Evolutionary conservation across 2,329 filamentous ascomycete genomes (phyloP), one percentile per base, ranked within the genome.

Genomic region (Aspergillus transmontanensis): DNA sequence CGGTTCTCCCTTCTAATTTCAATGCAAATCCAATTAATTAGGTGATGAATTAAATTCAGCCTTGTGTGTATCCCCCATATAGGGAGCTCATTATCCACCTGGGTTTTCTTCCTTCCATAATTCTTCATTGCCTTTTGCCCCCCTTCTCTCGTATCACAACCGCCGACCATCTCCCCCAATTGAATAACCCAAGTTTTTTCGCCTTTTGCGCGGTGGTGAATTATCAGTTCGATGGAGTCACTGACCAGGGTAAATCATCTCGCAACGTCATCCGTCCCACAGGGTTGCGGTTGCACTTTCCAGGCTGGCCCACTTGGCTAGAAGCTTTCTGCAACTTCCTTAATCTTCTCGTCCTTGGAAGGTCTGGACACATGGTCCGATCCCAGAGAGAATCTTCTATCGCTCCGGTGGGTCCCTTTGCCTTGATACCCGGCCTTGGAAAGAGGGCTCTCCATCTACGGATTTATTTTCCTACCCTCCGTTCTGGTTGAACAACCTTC

Each of bases 191-290:
- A 41, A 41, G 2, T 9, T 19, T n/a, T 34, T 34, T 34, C 11
- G 9, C 10, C 3, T 32, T 32, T 32, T 11, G 3, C 11, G 11
- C 16, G 7, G 39, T 41, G 39, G 39, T 41, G 16, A 9, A 19
- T 19, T 19, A 1, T 36, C 34, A 26, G 45, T 46, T 26, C n/a
- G 10, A 23, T 26, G 45, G 45, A 46, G 45, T 14, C n/a, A 9
- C 9, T 6, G 43, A 45, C 43, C n/a, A 5, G 12, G 21, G 45
- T 23, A 5, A 28, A 14, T 48, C 45, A 6, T 14, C 23, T 48
- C 45, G n/a, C 21, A 50, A 50, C 46, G 46, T 50, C 46, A 50
- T 50, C 46, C 26, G 46, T 50, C 30, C 46, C 46, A 50, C 46
- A 50, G 46, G 46, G 23, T 50, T 50, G 46, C 23, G 46, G 46